Evolutionary conservation across 495 filamentous ascomycete species (phyloP), one percentile per base, ranked within the genome.

Genomic region (Penicillium odoratum): DNA sequence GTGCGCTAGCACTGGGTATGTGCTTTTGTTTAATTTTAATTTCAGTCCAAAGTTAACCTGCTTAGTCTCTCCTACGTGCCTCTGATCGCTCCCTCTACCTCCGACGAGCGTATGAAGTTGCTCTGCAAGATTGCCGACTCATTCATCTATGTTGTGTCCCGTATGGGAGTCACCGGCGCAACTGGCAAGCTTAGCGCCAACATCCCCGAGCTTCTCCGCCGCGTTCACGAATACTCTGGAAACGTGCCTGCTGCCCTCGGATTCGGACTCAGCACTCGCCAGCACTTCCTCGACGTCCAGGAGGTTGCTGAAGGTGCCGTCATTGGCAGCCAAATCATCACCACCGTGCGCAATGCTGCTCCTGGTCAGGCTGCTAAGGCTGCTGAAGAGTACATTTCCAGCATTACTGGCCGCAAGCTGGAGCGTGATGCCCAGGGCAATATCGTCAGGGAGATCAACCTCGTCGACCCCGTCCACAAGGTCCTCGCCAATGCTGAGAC

Each of bases 101-200:
- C 91, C 9, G 88, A 93, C 46, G 72, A 82, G 45, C 90, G 92
- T 50, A 93, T 98, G 90, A 91, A 92, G 74, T 75, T 94, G 5
- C 85, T 98, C n/a, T 98, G 93, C 82, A 85, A 88, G 69, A 93
- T 97, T 51, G 93, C 94, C 62, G 92, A 97, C 74, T 96, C 92
- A 1, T 98, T 98, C 78, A 92, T 97, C 73, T 98, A 97, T 68
- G 91, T 98, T 48, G 92, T 97, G 29, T 97, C 93, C 4, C 83
- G 93, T 57, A 96, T 97, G 90, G 94, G 93, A 52, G 91, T 97
- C 28, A 97, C 93, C 1, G 94, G 94, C 54, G 92, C 90, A 28
- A 84, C 85, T 0, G 91, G 91, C 36, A 83, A 82, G 21, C 78
- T 97, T 60, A 93, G 88, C 70, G 74, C 81, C 38, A 85, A 86